phyloP scores from a whole-genome alignment of 345 rosid genomes.

The Eutrema heterophyllum region DNA sequence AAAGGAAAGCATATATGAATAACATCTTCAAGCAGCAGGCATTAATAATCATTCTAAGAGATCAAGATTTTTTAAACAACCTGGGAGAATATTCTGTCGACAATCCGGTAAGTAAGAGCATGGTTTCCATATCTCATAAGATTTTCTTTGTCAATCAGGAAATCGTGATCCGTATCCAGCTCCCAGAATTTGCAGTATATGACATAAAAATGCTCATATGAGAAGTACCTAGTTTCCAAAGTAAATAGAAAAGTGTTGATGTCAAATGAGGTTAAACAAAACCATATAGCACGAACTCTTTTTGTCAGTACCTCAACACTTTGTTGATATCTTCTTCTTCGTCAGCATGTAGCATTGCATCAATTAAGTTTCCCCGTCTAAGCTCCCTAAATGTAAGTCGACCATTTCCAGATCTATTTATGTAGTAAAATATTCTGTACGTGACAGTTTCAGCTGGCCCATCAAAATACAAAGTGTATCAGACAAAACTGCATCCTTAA shows the following conservation, averaged over 20 bases:
- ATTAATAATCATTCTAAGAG: background rate
- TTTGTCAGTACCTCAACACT: slow-evolving; percentile 68
- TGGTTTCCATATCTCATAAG: slow-evolving; percentile 95
- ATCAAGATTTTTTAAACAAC: slow-evolving; percentile 31
- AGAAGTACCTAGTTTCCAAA: slow-evolving; percentile 64
- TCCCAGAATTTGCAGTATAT: slow-evolving; percentile 99
- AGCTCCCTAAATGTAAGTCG: slow-evolving; percentile 83
- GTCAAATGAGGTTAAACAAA: background rate
- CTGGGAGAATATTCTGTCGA: slow-evolving; percentile 92
- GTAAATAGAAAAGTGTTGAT: background rate
- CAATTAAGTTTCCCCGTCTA: slow-evolving; percentile 78
- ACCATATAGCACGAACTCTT: background rate
- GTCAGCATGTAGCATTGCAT: slow-evolving; percentile 87
- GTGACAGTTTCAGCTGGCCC: slow-evolving; percentile 94
- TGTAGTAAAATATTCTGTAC: slow-evolving; percentile 91
- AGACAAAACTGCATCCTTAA: slow-evolving; percentile 2
- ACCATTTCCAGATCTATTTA: slow-evolving; percentile 90
- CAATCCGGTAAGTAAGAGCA: slow-evolving; percentile 94
- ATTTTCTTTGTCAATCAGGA: slow-evolving; percentile 91
- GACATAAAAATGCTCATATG: slow-evolving; percentile 93
- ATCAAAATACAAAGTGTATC: slow-evolving; percentile 14
- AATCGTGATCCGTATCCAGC: slow-evolving; percentile 94
- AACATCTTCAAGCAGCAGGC: background rate
- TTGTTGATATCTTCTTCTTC: slow-evolving; percentile 99
- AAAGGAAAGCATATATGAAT: background rate